phyloP scores from a whole-genome alignment of 805 yeast genomes.

The Metschnikowia aberdeeniae region DNA sequence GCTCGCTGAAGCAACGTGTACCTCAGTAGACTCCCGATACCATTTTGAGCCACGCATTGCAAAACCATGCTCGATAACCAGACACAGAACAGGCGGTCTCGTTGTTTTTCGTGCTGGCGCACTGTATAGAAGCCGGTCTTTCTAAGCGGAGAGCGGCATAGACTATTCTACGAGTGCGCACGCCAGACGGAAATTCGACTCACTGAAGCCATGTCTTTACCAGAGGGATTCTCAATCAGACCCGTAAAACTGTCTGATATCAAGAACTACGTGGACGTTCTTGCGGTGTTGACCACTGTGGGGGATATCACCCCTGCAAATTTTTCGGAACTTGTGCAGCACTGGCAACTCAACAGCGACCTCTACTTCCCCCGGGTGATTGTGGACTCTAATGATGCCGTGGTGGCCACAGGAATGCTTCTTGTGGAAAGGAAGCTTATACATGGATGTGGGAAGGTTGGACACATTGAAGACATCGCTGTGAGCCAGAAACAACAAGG shows the following conservation, averaged over 20 bases:
- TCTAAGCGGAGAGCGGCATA: no score
- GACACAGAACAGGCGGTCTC: no score
- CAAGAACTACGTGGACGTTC: constrained; percentile 54
- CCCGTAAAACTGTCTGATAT: constrained; percentile 54
- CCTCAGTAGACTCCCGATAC: no score
- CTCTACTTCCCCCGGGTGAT: constrained; percentile 72
- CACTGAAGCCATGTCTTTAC: constrained; percentile 30
- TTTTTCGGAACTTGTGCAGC: constrained; percentile 49
- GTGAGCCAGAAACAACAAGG: constrained; percentile 78
- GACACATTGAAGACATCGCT: constrained; percentile 94
- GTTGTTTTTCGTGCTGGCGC: no score
- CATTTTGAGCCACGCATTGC: no score
- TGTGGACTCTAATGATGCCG: constrained; percentile 42
- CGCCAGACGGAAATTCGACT: neutral
- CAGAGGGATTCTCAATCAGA: constrained; percentile 69
- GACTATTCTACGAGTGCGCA: neutral
- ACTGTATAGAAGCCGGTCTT: no score
- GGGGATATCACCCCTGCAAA: constrained; percentile 57
- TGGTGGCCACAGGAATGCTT: constrained; percentile 83
- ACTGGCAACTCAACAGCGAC: constrained; percentile 53
- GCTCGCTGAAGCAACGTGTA: no score
- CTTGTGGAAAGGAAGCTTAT: constrained; percentile 78
- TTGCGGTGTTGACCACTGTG: constrained; percentile 73
- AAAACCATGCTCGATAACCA: no score
- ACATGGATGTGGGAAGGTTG: constrained; percentile 80